A percentile compares a stretch with the other conserved stretches of the same genome.
phyloP scores from a whole-genome alignment of 108 stramenopile species.

The Cylindrotheca fusiformis region DNA sequence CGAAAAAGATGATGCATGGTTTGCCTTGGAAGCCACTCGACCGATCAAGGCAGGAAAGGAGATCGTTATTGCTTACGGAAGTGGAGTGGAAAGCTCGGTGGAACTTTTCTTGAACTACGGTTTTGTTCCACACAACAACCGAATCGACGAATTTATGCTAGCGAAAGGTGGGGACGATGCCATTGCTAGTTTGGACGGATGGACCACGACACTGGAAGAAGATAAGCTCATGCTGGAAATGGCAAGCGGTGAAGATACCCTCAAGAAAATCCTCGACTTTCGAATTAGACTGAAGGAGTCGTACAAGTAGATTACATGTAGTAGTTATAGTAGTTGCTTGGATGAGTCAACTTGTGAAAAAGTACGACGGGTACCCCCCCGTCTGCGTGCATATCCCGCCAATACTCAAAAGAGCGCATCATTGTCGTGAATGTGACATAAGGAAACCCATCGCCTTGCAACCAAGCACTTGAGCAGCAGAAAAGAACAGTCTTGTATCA shows the following conservation, averaged over 20 bases:
- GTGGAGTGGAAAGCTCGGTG: slow-evolving; percentile 52
- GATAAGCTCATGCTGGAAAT: slow-evolving; percentile 49
- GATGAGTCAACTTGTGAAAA: too few relatives aligned
- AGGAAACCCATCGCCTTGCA: too few relatives aligned
- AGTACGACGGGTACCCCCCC: too few relatives aligned
- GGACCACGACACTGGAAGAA: slow-evolving; percentile 74
- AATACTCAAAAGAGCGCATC: too few relatives aligned
- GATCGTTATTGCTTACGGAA: slow-evolving; percentile 55
- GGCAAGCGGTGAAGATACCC: slow-evolving; percentile 11
- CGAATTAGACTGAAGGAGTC: slow-evolving; percentile 42
- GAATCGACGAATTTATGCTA: slow-evolving; percentile 54
- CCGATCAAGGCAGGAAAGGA: slow-evolving; percentile 63
- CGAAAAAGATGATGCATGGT: slow-evolving; percentile 75
- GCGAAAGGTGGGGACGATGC: slow-evolving; percentile 61
- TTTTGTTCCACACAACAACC: slow-evolving; percentile 55
- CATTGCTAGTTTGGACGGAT: slow-evolving; percentile 42
- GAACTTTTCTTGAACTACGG: slow-evolving; percentile 71
- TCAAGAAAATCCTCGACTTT: slow-evolving; percentile 39
- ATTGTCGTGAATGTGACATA: too few relatives aligned
- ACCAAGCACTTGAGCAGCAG: too few relatives aligned
- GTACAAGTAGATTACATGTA: slow-evolving; percentile 10
- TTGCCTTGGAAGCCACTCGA: slow-evolving; percentile 57
- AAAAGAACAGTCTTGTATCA: too few relatives aligned
- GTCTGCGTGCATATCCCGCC: too few relatives aligned
- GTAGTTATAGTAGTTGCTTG: too few relatives aligned